These are phyloP conservation scores for Rhynchosporium secalis DNA, from an alignment of 2,329 filamentous ascomycete species.

Conservation along the genomic window DNA sequence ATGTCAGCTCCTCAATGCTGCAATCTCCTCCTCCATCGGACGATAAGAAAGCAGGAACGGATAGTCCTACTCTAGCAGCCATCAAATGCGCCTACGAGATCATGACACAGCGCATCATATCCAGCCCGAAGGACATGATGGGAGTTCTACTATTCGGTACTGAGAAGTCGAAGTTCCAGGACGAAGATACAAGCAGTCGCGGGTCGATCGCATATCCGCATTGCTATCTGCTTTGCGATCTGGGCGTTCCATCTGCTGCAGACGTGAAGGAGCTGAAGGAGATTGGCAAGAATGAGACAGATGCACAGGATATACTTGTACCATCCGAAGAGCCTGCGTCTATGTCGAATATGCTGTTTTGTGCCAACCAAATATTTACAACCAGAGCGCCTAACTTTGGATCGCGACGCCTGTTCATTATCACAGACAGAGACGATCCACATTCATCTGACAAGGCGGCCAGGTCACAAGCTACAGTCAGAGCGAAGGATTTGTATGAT, in stretches of 20 bases:
- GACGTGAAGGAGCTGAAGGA: constrained; percentile 80
- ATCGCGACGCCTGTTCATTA: constrained; percentile 88
- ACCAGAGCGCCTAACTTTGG: constrained; percentile 93
- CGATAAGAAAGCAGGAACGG: constrained; percentile 74
- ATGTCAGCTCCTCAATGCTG: constrained; percentile 88
- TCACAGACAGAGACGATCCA: constrained; percentile 91
- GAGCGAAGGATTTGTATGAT: constrained; percentile 94
- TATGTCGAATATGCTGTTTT: constrained; percentile 90
- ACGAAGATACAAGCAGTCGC: constrained; percentile 58
- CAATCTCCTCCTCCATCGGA: constrained; percentile 60
- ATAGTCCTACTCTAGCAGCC: constrained; percentile 78
- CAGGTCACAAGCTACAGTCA: constrained; percentile 75
- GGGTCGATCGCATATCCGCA: constrained; percentile 73
- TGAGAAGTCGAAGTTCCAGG: constrained; percentile 75
- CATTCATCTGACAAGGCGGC: constrained; percentile 71
- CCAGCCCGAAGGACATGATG: constrained; percentile 96
- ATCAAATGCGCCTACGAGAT: constrained; percentile 92
- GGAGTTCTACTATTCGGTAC: constrained; percentile 92
- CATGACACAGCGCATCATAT: constrained; percentile 98
- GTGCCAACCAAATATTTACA: constrained; percentile 94
- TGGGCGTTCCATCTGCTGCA: constrained; percentile 81
- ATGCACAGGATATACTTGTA: constrained; percentile 65
- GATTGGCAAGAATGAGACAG: constrained; percentile 76
- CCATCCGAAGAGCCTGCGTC: constrained; percentile 69
- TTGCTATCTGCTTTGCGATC: constrained; percentile 86